Conservation (phyloP, 345 rosid genomes). For the Kernera saxatilis region DNA sequence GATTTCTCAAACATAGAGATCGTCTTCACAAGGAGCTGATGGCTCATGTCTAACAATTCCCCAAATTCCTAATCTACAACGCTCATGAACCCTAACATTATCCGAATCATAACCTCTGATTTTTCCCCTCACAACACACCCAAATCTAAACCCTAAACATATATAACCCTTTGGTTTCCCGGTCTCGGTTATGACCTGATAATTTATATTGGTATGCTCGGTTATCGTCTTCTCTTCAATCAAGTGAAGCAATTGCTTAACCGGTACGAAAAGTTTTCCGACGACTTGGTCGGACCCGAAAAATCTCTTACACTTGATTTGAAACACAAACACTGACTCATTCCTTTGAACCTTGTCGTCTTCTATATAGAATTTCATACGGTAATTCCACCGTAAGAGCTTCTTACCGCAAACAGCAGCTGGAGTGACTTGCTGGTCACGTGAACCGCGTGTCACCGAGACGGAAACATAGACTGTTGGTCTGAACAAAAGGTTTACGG, state of each 20-base stretch:
- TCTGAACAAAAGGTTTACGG: slow-evolving; percentile 19
- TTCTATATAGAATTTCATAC: slow-evolving; percentile 21
- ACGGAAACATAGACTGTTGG: slow-evolving; percentile 21
- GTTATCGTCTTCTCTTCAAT: slow-evolving; percentile 15
- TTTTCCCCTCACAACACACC: slow-evolving; percentile 1
- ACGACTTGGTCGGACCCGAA: slow-evolving; percentile 7
- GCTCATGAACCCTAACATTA: neutral
- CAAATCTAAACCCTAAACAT: slow-evolving; percentile 28
- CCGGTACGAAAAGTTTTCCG: slow-evolving; percentile 23
- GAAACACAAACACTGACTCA: slow-evolving; percentile 26
- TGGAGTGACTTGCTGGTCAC: slow-evolving; percentile 25
- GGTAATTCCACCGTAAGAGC: slow-evolving; percentile 15
- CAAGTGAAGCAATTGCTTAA: slow-evolving; percentile 15
- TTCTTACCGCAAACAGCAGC: slow-evolving; percentile 5
- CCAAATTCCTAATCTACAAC: slow-evolving; percentile 24
- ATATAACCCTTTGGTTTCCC: slow-evolving; percentile 23
- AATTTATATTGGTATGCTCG: slow-evolving; percentile 13
- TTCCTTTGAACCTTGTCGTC: slow-evolving; percentile 21
- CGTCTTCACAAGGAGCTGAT: slow-evolving; percentile 25
- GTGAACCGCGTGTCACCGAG: slow-evolving; percentile 27
- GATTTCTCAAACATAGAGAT: slow-evolving; percentile 9
- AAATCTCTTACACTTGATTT: slow-evolving; percentile 20
- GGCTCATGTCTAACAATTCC: slow-evolving; percentile 15
- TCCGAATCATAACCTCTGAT: neutral
- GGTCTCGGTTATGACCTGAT: slow-evolving; percentile 16